Conservation (phyloP, 139 green algal species). For the Picochlorum sp. region DNA sequence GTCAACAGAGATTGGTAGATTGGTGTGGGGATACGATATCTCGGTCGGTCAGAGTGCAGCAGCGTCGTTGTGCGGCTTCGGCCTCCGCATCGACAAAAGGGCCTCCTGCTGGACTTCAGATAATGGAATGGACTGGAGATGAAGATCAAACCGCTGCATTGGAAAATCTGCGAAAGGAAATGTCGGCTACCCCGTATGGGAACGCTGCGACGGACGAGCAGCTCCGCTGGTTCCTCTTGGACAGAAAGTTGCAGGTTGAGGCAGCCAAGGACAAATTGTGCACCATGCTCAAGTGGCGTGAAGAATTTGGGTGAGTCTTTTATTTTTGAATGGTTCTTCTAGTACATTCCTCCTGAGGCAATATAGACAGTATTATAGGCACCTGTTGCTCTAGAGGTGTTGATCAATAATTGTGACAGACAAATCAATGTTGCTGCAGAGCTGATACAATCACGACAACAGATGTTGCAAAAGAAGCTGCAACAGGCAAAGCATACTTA, state of each 20-base stretch:
- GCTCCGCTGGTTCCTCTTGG: conserved; percentile 64
- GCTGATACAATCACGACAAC: conserved; percentile 32
- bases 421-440: conserved; percentile 29
- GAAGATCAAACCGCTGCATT: conserved; percentile 28
- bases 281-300: conserved; percentile 50
- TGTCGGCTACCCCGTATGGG: conserved; percentile 10
- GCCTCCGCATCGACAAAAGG: neutral
- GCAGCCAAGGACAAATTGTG: conserved; percentile 69
- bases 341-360: neutral
- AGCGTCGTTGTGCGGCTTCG: neutral
- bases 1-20: too few species aligned
- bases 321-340: conserved; percentile 1
- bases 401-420: neutral
- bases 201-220: conserved; percentile 27
- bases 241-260: conserved; percentile 64
- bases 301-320: conserved; percentile 57
- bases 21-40: too few species aligned
- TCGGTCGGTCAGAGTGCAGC: neutral
- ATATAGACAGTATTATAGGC: neutral
- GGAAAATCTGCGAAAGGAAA: conserved; percentile 20
- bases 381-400: neutral
- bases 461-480: conserved; percentile 41
- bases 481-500: conserved; percentile 80
- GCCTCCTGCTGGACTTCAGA: conserved; percentile 4
- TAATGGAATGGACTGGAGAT: conserved; percentile 16